Conservation (phyloP, 2,329 filamentous ascomycete genomes). For the Pyrenochaeta sp. region DNA sequence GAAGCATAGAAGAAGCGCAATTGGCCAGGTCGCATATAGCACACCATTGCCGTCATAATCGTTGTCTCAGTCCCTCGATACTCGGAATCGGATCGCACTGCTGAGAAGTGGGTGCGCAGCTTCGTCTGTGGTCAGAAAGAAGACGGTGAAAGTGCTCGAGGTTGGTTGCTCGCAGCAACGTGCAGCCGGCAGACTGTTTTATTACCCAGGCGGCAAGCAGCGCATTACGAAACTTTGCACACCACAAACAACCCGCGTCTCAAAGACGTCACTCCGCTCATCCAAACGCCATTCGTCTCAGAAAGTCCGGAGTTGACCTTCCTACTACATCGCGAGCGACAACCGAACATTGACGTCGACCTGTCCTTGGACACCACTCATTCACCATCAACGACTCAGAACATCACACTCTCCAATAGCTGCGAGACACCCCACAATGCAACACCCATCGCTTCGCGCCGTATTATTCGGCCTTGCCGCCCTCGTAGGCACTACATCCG, state of each 20-base stretch:
- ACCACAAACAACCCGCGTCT: constrained; percentile 36
- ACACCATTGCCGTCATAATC: constrained; percentile 3
- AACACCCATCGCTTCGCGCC: constrained; percentile 19
- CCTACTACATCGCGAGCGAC: constrained; percentile 10
- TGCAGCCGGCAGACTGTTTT: constrained; percentile 17
- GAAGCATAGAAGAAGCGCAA: constrained; percentile 12
- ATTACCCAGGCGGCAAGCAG: constrained; percentile 12
- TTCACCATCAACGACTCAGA: constrained; percentile 9
- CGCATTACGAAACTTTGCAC: constrained; percentile 28
- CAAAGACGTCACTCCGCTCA: constrained; percentile 25
- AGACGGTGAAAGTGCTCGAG: constrained; percentile 1
- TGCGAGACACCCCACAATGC: constrained; percentile 30
- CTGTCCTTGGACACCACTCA: constrained; percentile 9
- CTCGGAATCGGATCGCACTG: not conserved
- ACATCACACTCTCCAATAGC: not conserved
- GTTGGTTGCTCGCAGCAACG: constrained; percentile 21
- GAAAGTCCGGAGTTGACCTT: constrained; percentile 17
- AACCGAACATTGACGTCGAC: constrained; percentile 21
- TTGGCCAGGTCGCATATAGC: constrained; percentile 24
- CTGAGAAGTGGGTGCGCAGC: constrained; percentile 2
- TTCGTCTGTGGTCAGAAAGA: not conserved
- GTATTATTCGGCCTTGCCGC: constrained; percentile 33
- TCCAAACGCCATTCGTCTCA: constrained; percentile 40
- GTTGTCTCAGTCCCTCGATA: not conserved
- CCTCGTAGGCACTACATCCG: constrained; percentile 27